A percentile compares a stretch with the other conserved stretches of the same genome.
phyloP scores from a whole-genome alignment of 768 basidiomycete genomes.

The Pleurotus pulmonarius region DNA sequence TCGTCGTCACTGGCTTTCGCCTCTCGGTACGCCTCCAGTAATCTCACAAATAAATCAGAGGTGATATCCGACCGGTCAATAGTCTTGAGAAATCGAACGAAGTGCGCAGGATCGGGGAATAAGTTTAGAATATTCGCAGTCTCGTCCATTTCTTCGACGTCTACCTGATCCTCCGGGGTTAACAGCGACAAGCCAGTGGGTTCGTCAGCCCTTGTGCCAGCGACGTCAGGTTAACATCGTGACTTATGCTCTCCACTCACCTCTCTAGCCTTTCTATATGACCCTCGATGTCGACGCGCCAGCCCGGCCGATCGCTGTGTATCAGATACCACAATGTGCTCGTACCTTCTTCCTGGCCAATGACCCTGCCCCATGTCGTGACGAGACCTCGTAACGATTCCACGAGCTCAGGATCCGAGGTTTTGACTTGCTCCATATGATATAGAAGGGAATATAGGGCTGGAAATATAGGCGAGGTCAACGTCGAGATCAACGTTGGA shows the following conservation, averaged over 20 bases:
- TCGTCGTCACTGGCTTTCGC: constrained; percentile 39
- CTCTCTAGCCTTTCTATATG: constrained; percentile 35
- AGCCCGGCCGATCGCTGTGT: constrained; percentile 42
- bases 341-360: constrained; percentile 47
- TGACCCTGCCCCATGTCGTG: constrained; percentile 72
- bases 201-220: constrained; percentile 19
- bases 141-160: constrained; percentile 38
- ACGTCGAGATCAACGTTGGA: constrained; percentile 54
- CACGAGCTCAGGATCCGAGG: constrained; percentile 61
- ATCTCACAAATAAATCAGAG: constrained; percentile 67
- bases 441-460: constrained; percentile 62
- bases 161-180: constrained; percentile 46
- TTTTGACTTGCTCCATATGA: constrained; percentile 48
- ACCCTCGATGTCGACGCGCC: constrained; percentile 57
- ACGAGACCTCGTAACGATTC: constrained; percentile 60
- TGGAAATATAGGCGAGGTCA: constrained; percentile 68
- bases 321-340: constrained; percentile 59
- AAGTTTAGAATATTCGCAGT: constrained; percentile 60
- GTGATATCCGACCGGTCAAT: constrained; percentile 68
- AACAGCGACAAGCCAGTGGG: constrained; percentile 35
- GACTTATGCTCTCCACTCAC: constrained; percentile 31
- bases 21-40: constrained; percentile 67
- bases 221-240: neutral
- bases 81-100: constrained; percentile 61
- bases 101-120: constrained; percentile 72